Base-by-base conservation (phyloP, 495 filamentous ascomycete species). In the Pyrenula massariospora region DNA sequence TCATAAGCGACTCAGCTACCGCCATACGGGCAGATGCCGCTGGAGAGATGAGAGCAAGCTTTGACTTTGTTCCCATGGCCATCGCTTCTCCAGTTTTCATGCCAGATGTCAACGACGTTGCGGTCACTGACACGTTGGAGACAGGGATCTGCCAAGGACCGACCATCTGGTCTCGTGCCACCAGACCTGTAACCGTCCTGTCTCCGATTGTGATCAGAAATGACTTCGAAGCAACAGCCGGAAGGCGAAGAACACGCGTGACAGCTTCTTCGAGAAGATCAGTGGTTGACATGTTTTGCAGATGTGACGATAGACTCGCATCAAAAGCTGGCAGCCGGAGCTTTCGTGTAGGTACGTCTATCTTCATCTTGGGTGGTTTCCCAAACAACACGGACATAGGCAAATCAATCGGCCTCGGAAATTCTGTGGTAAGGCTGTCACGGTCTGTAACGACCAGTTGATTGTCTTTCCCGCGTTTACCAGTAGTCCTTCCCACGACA, bases 151-250 rank as follows among this genome's bases (percentile, higher is more conserved):
- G 93, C 90, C 91, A 97, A 25, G 85, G 87, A 10, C 93, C 93
- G 59, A 96, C 91, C 85, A 97, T 92, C 66, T 97, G 93, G 68
- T 96, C 93, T 59, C 89, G 80, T 20, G 86, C 83, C 22, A 87
- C 89, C 31, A 96, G 80, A 51, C 93, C 93, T 56, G 90, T 90
- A 48, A 96, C 93, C 48, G 86, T 88, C 36, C 94, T 82, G 63
- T 97, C 93, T 42, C 86, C 90, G 63, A 97, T 98, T 1, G 93
- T 96, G 63, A 98, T 96, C 12, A 98, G 77, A 76, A 97, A 98
- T 8, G 86, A 90, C 72, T 97, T 97, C 15, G 91, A 96, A 10
- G 89, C 93, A 21, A 97, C 93, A 22, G 89, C 77, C 11, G 93
- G 93, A 52, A 98, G 77, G 53, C 78, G 80, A 50, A 98, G 81